Conservation (phyloP, 371 early-diverging fungal species). For the Mortierella sp. region DNA sequence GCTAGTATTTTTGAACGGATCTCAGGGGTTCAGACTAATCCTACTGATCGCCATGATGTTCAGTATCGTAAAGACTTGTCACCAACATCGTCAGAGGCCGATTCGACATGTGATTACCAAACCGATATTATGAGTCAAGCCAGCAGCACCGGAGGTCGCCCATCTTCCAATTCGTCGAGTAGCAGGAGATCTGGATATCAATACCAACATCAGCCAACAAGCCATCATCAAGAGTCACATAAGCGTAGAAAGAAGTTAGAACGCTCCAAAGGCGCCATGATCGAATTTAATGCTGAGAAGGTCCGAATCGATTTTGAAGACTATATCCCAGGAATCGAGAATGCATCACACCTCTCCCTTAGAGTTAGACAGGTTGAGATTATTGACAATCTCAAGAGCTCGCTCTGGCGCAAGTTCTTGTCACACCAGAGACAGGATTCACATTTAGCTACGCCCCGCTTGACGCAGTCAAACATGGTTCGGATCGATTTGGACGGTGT, state of each 20-base stretch:
- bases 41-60: conserved; percentile 23
- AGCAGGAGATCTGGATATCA: conserved; percentile 24
- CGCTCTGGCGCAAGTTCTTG: conserved; percentile 83
- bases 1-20: conserved; percentile 43
- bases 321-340: conserved; percentile 62
- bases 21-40: conserved; percentile 39
- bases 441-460: conserved; percentile 65
- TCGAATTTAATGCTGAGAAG: conserved; percentile 70
- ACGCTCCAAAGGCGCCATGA: conserved; percentile 54
- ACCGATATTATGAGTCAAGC: conserved; percentile 56
- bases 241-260: conserved; percentile 49
- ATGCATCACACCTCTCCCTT: conserved; percentile 65
- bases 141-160: conserved; percentile 32
- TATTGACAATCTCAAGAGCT: conserved; percentile 82
- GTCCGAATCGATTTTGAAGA: conserved; percentile 70
- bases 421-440: conserved; percentile 73
- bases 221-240: conserved; percentile 19
- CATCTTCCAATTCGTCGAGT: conserved; percentile 25
- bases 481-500: conserved; percentile 73
- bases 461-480: conserved; percentile 76
- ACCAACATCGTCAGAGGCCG: conserved; percentile 45
- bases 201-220: not conserved
- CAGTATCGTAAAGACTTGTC: conserved; percentile 21
- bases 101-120: conserved; percentile 55
- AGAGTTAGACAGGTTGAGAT: conserved; percentile 78